Evolutionary conservation across 78 protist genomes (phyloP).

Genomic region (Dictyostelium brefeldianum): DNA sequence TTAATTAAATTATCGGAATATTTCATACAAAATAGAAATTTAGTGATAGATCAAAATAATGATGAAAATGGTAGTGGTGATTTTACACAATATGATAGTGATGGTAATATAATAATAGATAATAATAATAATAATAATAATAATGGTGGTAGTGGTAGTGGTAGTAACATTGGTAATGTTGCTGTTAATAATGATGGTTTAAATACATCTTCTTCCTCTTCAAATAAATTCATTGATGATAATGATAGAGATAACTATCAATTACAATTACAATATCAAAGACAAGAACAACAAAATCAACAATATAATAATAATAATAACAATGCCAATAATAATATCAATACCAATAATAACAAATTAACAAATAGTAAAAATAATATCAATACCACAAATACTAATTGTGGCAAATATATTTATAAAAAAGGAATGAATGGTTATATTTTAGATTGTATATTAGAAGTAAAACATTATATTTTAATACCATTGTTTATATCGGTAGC

Average conservation of each 20-base stretch:
- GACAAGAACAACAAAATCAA: background rate
- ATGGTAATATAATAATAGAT: background rate
- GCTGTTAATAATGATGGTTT: no score
- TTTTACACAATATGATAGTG: background rate
- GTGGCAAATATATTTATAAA: background rate
- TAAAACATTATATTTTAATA: constrained; percentile 25
- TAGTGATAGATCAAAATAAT: background rate
- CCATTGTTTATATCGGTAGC: constrained; percentile 58
- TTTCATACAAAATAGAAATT: constrained; percentile 13
- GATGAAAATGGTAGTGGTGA: background rate
- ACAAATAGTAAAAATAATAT: background rate
- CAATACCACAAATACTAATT: constrained; percentile 1
- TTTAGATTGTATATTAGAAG: constrained; percentile 43
- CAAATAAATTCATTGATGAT: background rate
- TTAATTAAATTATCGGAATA: constrained; percentile 32
- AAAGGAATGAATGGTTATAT: constrained; percentile 72
- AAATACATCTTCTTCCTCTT: background rate
- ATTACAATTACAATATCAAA: background rate
- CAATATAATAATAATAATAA: background rate
- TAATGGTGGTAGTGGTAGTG: background rate
- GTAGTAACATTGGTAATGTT: background rate
- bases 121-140: background rate
- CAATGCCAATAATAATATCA: background rate
- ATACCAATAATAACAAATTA: background rate
- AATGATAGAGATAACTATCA: background rate